Percentiles rank a stretch among this genome's conserved stretches.
Evolutionary conservation across 2,329 filamentous ascomycete species (phyloP).

Genomic region (Esteya vermicola): DNA sequence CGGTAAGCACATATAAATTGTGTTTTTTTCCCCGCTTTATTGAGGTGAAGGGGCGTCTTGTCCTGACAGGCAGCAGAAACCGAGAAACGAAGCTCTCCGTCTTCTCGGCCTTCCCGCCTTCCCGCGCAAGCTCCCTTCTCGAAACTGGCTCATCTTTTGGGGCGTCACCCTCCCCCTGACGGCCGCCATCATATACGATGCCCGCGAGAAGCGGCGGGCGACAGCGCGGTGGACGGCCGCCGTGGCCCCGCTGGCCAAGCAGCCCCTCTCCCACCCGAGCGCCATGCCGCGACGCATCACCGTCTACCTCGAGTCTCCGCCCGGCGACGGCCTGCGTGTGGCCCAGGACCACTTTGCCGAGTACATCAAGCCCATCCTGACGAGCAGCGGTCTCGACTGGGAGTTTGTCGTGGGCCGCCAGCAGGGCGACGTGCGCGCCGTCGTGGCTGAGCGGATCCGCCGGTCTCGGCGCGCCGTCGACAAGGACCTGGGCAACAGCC

Average conservation of each 20-base stretch:
- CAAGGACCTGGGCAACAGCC: conserved; percentile 22
- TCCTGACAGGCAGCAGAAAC: background rate
- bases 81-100: conserved; percentile 57
- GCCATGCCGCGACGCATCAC: conserved; percentile 73
- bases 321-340: conserved; percentile 66
- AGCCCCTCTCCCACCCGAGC: conserved; percentile 53
- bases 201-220: conserved; percentile 71
- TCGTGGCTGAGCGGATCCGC: conserved; percentile 74
- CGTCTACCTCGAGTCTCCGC: conserved; percentile 73
- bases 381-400: conserved; percentile 85
- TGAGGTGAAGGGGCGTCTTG: background rate
- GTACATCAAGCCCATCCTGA: conserved; percentile 86
- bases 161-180: conserved; percentile 64
- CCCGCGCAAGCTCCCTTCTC: conserved; percentile 72
- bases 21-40: background rate
- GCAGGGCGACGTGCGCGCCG: conserved; percentile 84
- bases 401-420: conserved; percentile 85
- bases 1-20: background rate
- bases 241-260: conserved; percentile 70
- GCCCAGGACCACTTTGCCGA: conserved; percentile 94
- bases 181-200: conserved; percentile 78
- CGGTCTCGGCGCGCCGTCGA: conserved; percentile 49
- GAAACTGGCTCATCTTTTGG: conserved; percentile 97
- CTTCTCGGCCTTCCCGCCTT: conserved; percentile 80
- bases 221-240: conserved; percentile 77